Base-by-base conservation (phyloP, 768 basidiomycete species). In the Agaricus bisporus region DNA sequence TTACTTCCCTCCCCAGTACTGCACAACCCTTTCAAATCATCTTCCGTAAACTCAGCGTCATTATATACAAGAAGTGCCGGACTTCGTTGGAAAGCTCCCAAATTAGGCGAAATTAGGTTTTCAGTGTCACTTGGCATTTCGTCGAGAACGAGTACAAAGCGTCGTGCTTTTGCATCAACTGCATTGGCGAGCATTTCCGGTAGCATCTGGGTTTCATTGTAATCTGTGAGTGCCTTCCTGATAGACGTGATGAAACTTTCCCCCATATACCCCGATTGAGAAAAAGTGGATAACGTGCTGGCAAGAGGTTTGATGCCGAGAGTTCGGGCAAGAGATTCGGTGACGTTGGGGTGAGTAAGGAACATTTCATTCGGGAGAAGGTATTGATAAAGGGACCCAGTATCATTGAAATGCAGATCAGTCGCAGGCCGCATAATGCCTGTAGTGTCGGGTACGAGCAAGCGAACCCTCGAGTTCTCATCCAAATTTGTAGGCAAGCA, bases 181-280 rank as follows among this genome's bases (percentile, higher is more conserved):
- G 80, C 80, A 54, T 82, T 82, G 0, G 80, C 80, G 2, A 82
- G 56, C 58, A 80, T 79, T 53, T 82, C 80, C 1, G 68, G 70
- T 36, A 75, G 59, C 14, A 77, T 69, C 51, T 80, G 75, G 4
- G 67, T 64, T 8, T 68, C 66, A 5, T 66, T 68, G 46, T 81
- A 80, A 17, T 74, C 67, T 12, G 56, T 61, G 12, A 81, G 61
- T 0, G 69, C 70, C 8, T 72, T 71, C 5, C 63, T 61, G 15
- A 82, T 77, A 2, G 74, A 72, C 0, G 68, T 72, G 5, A 68
- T 65, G 6, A 75, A 66, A 22, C 68, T 66, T 53, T 77, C 73
- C 1, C 72, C 73, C 68, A 80, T 73, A 48, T 77, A 73, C 4
- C 67, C 60, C 0, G 67, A 32, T 32, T 32, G 44, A n/a, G 32